Base-by-base conservation (phyloP, 2,329 filamentous ascomycete genomes). In the Dendryphion nanum region DNA sequence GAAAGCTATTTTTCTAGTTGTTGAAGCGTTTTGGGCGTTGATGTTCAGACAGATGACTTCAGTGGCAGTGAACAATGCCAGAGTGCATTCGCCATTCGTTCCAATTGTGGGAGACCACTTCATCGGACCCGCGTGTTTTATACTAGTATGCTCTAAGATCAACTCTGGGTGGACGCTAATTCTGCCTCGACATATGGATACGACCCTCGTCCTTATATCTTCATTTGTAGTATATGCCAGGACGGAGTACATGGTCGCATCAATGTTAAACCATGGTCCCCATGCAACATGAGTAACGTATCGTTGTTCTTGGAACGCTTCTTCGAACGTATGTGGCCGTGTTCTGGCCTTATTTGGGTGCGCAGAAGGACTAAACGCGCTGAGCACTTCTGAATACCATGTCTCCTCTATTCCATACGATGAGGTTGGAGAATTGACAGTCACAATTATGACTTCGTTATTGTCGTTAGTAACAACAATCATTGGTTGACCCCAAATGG, bases 401-500 rank as follows among this genome's bases (percentile, higher is more conserved):
- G 24, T 26, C 12, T 47, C 44, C 8, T 47, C 42, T 6, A 32
- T 39, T 18, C 53, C 55, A 7, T 59, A 37, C 4, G 56, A 50
- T 16, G 67, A 54, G 28, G 66, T 56, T 1, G 70, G 68, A 4
- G 70, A 67, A 8, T 57, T 41, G 12, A 72, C 34, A n/a, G 46
- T 43, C 4, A 72, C 15, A 6, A 71, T 43, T 4, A 62, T 44
- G 7, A 73, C 49, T 14, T 71, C 55, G 20, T 68, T 70, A 28
- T 66, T 57, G 26, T 71, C 69, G 31, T 70, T 71, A 4, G 66
- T 52, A 4, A 70, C 51, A 6, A 61, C 66, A 23, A 73, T 31
- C 13, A 66, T 52, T 15, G 65, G 55, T 28, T 38, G 51, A 5
- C 50, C 54, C 47, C 53, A 60, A 4, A 46, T 43, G 18, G 54